These are phyloP conservation scores for Suhomyces sp. DNA, from an alignment of 805 yeast genomes.

Conservation along the genomic window DNA sequence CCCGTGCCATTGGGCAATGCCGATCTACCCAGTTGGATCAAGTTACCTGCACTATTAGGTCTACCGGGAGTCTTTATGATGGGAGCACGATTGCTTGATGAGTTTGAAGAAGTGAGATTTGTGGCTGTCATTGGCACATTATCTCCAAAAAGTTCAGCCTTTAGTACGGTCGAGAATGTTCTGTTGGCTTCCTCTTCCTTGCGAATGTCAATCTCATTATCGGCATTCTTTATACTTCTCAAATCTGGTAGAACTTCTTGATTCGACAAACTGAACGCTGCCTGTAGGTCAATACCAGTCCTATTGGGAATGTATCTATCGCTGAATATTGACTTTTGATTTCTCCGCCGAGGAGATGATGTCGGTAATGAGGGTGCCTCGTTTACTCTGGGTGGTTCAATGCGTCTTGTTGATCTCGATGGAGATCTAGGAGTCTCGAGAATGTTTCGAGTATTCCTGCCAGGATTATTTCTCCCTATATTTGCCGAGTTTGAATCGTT, in stretches of 20 bases:
- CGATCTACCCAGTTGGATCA: conserved; percentile 5
- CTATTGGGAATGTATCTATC: conserved; percentile 89
- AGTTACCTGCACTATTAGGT: conserved; percentile 7
- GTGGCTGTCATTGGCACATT: conserved; percentile 58
- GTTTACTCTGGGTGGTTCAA: conserved; percentile 37
- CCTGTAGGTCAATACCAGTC: conserved; percentile 81
- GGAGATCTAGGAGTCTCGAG: conserved; percentile 43
- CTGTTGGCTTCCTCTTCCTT: conserved; percentile 80
- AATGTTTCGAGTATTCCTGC: conserved; percentile 7
- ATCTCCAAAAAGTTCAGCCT: conserved; percentile 90
- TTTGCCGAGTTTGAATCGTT: background rate
- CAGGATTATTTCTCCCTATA: background rate
- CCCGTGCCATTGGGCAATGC: background rate
- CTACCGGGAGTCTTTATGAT: conserved; percentile 5
- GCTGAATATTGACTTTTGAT: conserved; percentile 51
- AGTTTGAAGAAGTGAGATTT: conserved; percentile 17
- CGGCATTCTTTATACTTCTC: conserved; percentile 30
- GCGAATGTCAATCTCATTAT: conserved; percentile 63
- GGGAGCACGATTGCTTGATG: conserved; percentile 5
- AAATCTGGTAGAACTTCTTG: conserved; percentile 42
- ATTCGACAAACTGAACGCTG: conserved; percentile 65
- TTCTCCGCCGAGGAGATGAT: conserved; percentile 50
- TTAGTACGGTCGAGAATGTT: conserved; percentile 80
- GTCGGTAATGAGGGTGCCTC: conserved; percentile 28
- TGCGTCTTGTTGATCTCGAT: conserved; percentile 36